A percentile compares a stretch with the other conserved stretches of the same genome.
These are phyloP conservation scores for Cicer cuneatum DNA, from an alignment of 306 rosid genomes.

Conservation along the genomic window DNA sequence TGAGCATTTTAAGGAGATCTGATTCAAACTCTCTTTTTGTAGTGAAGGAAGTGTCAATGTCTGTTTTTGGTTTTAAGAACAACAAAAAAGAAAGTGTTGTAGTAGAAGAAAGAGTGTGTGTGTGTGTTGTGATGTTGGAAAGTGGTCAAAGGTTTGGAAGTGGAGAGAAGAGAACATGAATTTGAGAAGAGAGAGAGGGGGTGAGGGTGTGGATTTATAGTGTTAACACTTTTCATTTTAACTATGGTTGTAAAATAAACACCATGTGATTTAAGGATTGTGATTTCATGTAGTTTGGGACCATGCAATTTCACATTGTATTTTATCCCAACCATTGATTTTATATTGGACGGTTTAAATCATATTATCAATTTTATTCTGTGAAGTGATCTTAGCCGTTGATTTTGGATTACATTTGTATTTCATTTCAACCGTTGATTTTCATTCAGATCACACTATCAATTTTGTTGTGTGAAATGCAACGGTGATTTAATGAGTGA, in stretches of 20 bases:
- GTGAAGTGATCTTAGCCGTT: too few relatives aligned
- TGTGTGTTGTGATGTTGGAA: conserved; percentile 49
- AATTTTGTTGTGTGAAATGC: too few relatives aligned
- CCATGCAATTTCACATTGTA: too few relatives aligned
- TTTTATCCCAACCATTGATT: too few relatives aligned
- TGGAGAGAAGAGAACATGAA: conserved; percentile 42
- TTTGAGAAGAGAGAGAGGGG: conserved; percentile 47
- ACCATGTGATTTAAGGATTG: neutral
- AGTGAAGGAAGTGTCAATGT: conserved; percentile 60
- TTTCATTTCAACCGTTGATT: too few relatives aligned
- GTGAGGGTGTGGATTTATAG: conserved; percentile 56
- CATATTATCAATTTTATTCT: too few relatives aligned
- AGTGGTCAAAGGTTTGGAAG: conserved; percentile 61
- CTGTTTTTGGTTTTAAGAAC: conserved; percentile 31
- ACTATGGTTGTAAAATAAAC: conserved; percentile 38
- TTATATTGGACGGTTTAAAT: too few relatives aligned
- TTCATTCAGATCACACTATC: too few relatives aligned
- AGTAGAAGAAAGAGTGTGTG: conserved; percentile 29
- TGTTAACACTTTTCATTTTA: conserved; percentile 38
- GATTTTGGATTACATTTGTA: too few relatives aligned
- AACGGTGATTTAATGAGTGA: too few relatives aligned
- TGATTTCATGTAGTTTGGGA: too few relatives aligned
- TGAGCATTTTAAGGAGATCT: conserved; percentile 59
- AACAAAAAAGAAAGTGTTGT: neutral
- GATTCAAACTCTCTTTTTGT: conserved; percentile 43